Evolutionary conservation across 78 protist genomes (phyloP), one percentile per base, ranked within the genome.

Genomic region (Dictyostelium brefeldianum): DNA sequence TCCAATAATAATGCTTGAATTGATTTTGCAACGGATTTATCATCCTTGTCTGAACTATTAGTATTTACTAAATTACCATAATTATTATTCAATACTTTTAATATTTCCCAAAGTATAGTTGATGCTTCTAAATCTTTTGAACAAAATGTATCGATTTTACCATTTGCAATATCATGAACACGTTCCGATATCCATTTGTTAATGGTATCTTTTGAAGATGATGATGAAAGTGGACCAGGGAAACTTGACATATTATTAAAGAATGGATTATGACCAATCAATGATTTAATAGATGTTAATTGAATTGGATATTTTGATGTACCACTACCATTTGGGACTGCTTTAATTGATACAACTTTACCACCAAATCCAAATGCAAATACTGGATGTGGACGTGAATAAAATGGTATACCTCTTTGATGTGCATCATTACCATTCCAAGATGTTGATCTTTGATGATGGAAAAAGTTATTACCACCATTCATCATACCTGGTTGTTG

Each of bases 321-420:
- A 22, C 17, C 17, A 46, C 29, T 27, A 12, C 4, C 3, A 17
- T 75, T 75, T 9, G 71, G 11, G 22, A 17, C 71, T 54, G 69
- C 27, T 62, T 64, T 74, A 12, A 91, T 36, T 27, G 71, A 53
- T 12, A 74, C 80, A 47, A 80, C 54, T 41, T 91, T 80, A 25
- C 95, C 90, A 18, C 95, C 90, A 46, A 91, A 91, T 10, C 95
- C 95, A 91, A 91, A 91, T 25, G 92, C 62, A 67, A 91, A 14
- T 14, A 91, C 89, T 47, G 95, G 83, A 78, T 91, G 95, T 77
- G 83, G 90, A 65, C 93, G 75, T 11, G 84, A 17, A 47, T 27
- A 87, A 10, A 87, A 50, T 29, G 79, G 83, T 64, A 43, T 25
- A 29, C 43, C 31, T 41, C 73, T 59, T 75, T 51, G 82, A 22